These are phyloP conservation scores for Saccharomycopsis amapae DNA, from an alignment of 805 yeast species.

Conservation along the genomic window DNA sequence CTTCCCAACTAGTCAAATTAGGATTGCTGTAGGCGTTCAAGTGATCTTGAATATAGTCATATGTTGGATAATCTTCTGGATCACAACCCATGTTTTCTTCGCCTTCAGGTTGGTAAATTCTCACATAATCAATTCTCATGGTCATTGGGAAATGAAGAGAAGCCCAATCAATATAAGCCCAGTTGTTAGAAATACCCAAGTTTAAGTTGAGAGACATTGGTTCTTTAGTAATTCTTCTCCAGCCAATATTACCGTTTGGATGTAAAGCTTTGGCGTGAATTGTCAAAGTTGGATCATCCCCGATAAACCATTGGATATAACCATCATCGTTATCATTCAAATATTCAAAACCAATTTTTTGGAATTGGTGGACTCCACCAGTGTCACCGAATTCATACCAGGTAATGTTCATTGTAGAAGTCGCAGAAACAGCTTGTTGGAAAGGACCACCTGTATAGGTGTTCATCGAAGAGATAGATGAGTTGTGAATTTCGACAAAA, in stretches of 20 bases:
- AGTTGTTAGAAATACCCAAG: conserved; percentile 81
- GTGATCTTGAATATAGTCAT: conserved; percentile 72
- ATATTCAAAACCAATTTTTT: conserved; percentile 73
- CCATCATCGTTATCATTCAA: conserved; percentile 63
- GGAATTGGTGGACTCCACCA: conserved; percentile 48
- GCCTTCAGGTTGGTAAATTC: conserved; percentile 82
- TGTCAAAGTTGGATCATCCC: conserved; percentile 69
- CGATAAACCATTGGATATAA: conserved; percentile 82
- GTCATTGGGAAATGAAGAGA: conserved; percentile 69
- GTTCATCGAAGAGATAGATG: conserved; percentile 69
- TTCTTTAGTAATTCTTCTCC: conserved; percentile 78
- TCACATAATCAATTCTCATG: conserved; percentile 75
- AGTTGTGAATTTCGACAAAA: conserved; percentile 66
- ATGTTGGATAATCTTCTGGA: conserved; percentile 79
- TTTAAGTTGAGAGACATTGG: conserved; percentile 89
- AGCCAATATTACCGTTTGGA: conserved; percentile 85
- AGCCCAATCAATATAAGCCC: conserved; percentile 94
- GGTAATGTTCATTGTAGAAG: conserved; percentile 64
- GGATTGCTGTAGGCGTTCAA: conserved; percentile 57
- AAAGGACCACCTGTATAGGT: conserved; percentile 87
- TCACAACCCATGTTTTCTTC: conserved; percentile 67
- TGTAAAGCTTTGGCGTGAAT: conserved; percentile 67
- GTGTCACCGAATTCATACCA: conserved; percentile 72
- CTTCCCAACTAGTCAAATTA: conserved; percentile 68
- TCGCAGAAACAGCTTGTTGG: conserved; percentile 88